phyloP scores from a whole-genome alignment of 1,284 basidiomycete genomes.

The Bjerkandera adusta region DNA sequence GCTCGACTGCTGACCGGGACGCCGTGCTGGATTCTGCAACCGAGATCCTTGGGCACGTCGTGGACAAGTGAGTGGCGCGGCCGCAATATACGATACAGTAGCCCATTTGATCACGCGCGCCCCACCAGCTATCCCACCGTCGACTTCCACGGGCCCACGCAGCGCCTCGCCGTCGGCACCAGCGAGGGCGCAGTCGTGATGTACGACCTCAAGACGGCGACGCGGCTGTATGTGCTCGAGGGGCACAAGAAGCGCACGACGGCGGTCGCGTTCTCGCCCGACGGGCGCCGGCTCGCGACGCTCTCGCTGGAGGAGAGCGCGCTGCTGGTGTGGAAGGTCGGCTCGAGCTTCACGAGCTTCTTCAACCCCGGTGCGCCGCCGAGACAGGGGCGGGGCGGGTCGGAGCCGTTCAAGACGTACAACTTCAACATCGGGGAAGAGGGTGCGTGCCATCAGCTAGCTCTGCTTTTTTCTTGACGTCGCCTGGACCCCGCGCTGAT shows the following conservation, averaged over 20 bases:
- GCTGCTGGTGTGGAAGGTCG: constrained; percentile 89
- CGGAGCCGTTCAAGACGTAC: constrained; percentile 83
- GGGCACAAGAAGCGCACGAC: constrained; percentile 80
- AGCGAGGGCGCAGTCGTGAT: constrained; percentile 92
- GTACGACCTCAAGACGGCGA: constrained; percentile 97
- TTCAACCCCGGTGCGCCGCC: constrained; percentile 92
- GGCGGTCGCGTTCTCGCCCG: constrained; percentile 88
- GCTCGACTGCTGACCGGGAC: constrained; percentile 78
- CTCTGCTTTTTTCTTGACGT: not conserved
- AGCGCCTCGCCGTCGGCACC: constrained; percentile 92
- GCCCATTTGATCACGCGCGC: too few species aligned
- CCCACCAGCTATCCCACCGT: constrained; percentile 82
- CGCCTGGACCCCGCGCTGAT: too few species aligned
- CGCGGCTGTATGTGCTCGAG: constrained; percentile 92
- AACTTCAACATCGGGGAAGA: constrained; percentile 71
- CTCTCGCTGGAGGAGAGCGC: constrained; percentile 82
- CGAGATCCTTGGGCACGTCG: constrained; percentile 88
- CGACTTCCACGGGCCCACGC: constrained; percentile 84
- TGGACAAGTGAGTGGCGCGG: constrained; percentile 66
- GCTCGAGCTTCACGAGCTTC: constrained; percentile 81
- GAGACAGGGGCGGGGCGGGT: constrained; percentile 79
- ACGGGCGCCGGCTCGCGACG: constrained; percentile 88
- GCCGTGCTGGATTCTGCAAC: constrained; percentile 90
- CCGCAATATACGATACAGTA: too few species aligned
- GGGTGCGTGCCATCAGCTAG: constrained; percentile 34